Evolutionary conservation across 192 early-diverging fungal genomes (phyloP).

Genomic region (Helicostylum pulchrum): DNA sequence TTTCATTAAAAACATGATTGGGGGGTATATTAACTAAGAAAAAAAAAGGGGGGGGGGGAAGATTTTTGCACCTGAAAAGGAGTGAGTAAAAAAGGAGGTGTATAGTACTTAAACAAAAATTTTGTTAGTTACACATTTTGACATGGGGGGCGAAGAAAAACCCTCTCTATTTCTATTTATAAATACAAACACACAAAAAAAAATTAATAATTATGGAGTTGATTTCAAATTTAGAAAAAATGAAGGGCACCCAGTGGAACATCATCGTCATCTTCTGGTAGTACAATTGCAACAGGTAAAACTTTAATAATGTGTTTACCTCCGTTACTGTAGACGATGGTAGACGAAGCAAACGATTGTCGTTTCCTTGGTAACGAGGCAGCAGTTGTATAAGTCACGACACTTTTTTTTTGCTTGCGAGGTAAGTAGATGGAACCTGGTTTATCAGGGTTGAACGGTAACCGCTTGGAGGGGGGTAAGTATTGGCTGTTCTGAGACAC

Average conservation of each 20-base stretch:
- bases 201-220: too few species aligned
- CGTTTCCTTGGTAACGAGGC: background rate
- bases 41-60: too few species aligned
- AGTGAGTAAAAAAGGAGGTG: too few species aligned
- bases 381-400: background rate
- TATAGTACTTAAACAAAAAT: too few species aligned
- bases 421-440: background rate
- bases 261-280: slow-evolving; percentile 15
- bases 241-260: slow-evolving; percentile 10
- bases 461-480: background rate
- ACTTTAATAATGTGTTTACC: background rate
- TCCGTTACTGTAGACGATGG: background rate
- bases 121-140: too few species aligned
- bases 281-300: background rate
- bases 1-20: too few species aligned
- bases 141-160: too few species aligned
- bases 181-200: too few species aligned
- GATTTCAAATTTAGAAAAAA: background rate
- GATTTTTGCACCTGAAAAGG: too few species aligned
- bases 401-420: background rate
- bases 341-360: slow-evolving; percentile 6
- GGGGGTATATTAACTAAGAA: too few species aligned
- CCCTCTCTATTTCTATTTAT: too few species aligned
- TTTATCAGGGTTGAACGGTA: slow-evolving; percentile 4
- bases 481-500: background rate